Evolutionary conservation across 176 grass and related monocot species (phyloP).

Genomic region (Carex cristatella): DNA sequence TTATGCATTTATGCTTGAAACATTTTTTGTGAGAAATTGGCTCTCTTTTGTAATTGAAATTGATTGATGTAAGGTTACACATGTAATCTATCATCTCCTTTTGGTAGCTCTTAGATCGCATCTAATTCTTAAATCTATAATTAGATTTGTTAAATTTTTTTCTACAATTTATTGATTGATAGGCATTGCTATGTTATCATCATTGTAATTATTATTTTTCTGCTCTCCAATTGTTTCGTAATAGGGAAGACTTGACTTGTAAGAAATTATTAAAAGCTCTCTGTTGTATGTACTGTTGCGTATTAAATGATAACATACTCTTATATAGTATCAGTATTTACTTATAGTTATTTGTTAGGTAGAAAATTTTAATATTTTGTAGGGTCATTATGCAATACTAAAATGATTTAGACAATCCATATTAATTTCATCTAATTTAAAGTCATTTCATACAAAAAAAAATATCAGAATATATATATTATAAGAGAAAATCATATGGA

Average conservation of each 20-base stretch:
- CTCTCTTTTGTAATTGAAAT: neutral
- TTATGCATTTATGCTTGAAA: too few relatives aligned
- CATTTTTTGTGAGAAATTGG: neutral
- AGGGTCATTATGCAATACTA: too few relatives aligned
- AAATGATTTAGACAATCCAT: too few relatives aligned
- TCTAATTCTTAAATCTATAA: neutral
- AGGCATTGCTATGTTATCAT: neutral
- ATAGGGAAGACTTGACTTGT: neutral
- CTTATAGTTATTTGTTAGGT: neutral
- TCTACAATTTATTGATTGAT: neutral
- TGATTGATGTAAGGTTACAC: neutral
- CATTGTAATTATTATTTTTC: neutral
- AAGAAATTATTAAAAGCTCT: neutral
- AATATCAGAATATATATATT: too few relatives aligned
- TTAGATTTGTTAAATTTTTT: neutral
- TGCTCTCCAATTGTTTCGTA: neutral
- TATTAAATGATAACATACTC: neutral
- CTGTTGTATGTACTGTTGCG: neutral
- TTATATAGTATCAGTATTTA: neutral
- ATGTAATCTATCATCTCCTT: neutral
- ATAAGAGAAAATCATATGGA: too few relatives aligned
- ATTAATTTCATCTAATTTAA: too few relatives aligned
- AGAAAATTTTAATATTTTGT: too few relatives aligned
- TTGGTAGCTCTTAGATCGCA: neutral
- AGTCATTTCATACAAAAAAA: too few relatives aligned